These are phyloP conservation scores for Suillus tomentosus DNA, from an alignment of 768 basidiomycete genomes.

Conservation along the genomic window DNA sequence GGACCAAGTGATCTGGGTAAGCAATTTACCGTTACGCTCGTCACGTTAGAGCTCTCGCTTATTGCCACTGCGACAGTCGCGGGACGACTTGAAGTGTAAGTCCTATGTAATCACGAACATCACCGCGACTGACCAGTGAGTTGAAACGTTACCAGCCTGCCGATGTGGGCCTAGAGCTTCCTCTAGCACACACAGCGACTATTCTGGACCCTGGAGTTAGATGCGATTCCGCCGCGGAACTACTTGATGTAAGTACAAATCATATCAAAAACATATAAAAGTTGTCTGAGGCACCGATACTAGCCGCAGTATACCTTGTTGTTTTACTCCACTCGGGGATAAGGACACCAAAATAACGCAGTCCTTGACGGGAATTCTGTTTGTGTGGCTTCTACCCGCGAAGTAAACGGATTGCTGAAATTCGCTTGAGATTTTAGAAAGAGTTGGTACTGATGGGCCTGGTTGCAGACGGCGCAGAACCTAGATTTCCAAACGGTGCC, in stretches of 20 bases:
- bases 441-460: not conserved
- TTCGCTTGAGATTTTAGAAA: not conserved
- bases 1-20: not conserved
- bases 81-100: not conserved
- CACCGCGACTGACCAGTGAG: not conserved
- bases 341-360: not conserved
- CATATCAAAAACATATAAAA: not conserved
- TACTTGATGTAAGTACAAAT: not conserved
- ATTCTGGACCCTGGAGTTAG: not conserved
- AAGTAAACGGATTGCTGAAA: not conserved
- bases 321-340: not conserved
- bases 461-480: not conserved
- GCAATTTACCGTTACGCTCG: not conserved
- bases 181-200: not conserved
- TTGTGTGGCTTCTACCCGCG: slow-evolving; percentile 4
- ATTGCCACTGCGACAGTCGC: slow-evolving; percentile 1
- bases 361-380: not conserved
- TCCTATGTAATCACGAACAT: not conserved
- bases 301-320: not conserved
- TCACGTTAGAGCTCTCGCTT: not conserved
- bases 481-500: not conserved
- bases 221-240: not conserved
- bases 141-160: not conserved
- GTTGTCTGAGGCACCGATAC: not conserved
- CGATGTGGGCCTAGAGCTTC: not conserved